Conservation (phyloP, 345 rosid species). For the Dovyalis caffra region DNA sequence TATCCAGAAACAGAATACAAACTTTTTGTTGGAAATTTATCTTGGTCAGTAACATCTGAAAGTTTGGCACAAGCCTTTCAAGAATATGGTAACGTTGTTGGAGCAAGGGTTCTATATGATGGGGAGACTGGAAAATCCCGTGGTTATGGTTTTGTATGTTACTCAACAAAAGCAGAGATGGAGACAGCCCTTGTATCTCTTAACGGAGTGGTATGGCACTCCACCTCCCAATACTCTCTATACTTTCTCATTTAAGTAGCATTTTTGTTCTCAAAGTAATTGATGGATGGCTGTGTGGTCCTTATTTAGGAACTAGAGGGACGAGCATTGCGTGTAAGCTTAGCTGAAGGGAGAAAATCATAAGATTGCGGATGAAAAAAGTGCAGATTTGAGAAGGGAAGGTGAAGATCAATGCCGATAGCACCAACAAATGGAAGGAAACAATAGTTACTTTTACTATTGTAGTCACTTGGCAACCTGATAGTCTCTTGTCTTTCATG, state of each 20-base stretch:
- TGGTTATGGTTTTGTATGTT: constrained; percentile 84
- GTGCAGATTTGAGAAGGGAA: constrained; percentile 4
- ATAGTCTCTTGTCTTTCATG: neutral
- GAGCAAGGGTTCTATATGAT: constrained; percentile 79
- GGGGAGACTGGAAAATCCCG: constrained; percentile 84
- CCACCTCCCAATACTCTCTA: neutral
- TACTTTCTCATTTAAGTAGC: neutral
- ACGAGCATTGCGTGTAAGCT: constrained; percentile 64
- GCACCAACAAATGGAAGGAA: constrained; percentile 5
- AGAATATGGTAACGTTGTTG: constrained; percentile 72
- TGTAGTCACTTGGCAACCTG: neutral
- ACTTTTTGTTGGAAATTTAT: constrained; percentile 79
- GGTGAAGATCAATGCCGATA: neutral
- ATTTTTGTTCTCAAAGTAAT: neutral
- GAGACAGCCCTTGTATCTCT: constrained; percentile 69
- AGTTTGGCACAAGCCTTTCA: constrained; percentile 63
- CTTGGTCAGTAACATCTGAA: constrained; percentile 83
- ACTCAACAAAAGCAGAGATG: constrained; percentile 64
- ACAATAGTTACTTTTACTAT: neutral
- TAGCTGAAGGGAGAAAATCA: constrained; percentile 66
- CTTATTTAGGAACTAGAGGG: constrained; percentile 64
- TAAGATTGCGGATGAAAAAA: neutral
- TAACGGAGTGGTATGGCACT: constrained; percentile 58
- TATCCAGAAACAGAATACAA: constrained; percentile 85
- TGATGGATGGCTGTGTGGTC: neutral